Evolutionary conservation across 768 basidiomycete species (phyloP), one percentile per base, ranked within the genome.

Genomic region (Amanita rubescens): DNA sequence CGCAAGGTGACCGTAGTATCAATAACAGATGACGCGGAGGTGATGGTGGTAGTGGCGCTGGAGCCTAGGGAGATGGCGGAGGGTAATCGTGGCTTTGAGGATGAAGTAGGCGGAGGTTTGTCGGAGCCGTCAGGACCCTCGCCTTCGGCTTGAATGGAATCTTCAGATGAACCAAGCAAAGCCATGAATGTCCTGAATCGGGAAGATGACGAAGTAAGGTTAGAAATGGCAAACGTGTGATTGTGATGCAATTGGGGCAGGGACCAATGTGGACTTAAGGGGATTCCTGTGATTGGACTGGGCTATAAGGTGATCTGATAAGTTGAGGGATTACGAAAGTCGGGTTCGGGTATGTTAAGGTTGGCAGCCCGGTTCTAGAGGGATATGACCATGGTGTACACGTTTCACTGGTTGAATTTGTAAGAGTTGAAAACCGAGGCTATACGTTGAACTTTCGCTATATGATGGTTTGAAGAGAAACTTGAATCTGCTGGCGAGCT

Each of bases 71-170:
- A 49, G 56, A 38, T 7, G 20, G 47, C 34, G 22, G 12, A 9
- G 9, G 37, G 38, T 15, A 33, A 32, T n/a, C 8, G 27, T 30
- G 9, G 62, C 51, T 57, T 62, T 20, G 67, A 62, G 62, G 65
- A 57, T 52, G 63, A 58, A 47, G 60, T 63, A 65, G 74, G 73
- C 58, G 80, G 77, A 24, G 81, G 80, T 70, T 79, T 81, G 66
- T 85, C 83, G 62, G 80, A 71, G 53, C 76, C 70, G 62, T 85
- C 82, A 45, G 74, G 69, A 47, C 75, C 72, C 57, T 85, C 83
- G 54, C 75, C 72, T 57, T 84, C 82, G 48, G 75, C 66, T 60
- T 76, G 75, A 24, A 78, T 61, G 35, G 79, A 67, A 57, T 72
- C 72, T 56, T 80, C 80, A 61, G 77, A 71, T 51, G 76, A 69